Percentiles rank a stretch among this genome's conserved stretches.
phyloP scores from a whole-genome alignment of 768 basidiomycete genomes.

The Russula ochroleuca region DNA sequence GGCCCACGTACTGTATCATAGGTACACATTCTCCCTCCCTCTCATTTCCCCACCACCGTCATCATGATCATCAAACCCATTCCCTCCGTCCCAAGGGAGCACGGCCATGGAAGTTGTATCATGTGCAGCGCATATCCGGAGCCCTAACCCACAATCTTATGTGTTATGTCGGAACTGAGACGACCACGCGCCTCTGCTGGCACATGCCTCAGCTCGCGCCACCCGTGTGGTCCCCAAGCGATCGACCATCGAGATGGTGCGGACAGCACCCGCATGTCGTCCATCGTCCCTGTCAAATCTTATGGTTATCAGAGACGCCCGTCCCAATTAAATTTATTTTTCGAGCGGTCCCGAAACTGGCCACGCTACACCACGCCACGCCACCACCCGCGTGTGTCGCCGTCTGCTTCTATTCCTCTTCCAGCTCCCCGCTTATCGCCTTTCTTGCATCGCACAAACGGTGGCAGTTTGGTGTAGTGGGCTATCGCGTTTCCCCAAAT shows the following conservation, averaged over 20 bases:
- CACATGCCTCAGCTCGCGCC: background rate
- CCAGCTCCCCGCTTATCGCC: background rate
- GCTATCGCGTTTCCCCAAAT: background rate
- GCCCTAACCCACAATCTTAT: background rate
- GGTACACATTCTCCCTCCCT: background rate
- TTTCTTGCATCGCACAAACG: too few species aligned
- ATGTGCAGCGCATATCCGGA: too few species aligned
- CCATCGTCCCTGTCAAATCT: background rate
- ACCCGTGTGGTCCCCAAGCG: background rate
- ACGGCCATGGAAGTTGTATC: too few species aligned
- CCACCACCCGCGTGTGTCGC: background rate
- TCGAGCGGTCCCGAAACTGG: background rate
- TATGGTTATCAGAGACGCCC: background rate
- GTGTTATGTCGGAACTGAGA: background rate
- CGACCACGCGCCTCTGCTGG: constrained; percentile 3
- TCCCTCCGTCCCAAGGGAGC: background rate
- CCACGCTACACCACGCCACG: background rate
- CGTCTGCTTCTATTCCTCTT: background rate
- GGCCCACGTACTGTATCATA: background rate
- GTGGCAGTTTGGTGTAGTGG: too few species aligned
- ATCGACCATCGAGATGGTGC: constrained; percentile 10
- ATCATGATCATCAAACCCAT: background rate
- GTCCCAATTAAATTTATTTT: background rate
- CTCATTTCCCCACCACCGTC: background rate
- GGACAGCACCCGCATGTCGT: background rate